These are phyloP conservation scores for Aureobasidium sp. DNA, from an alignment of 2,329 filamentous ascomycete genomes.

Conservation along the genomic window DNA sequence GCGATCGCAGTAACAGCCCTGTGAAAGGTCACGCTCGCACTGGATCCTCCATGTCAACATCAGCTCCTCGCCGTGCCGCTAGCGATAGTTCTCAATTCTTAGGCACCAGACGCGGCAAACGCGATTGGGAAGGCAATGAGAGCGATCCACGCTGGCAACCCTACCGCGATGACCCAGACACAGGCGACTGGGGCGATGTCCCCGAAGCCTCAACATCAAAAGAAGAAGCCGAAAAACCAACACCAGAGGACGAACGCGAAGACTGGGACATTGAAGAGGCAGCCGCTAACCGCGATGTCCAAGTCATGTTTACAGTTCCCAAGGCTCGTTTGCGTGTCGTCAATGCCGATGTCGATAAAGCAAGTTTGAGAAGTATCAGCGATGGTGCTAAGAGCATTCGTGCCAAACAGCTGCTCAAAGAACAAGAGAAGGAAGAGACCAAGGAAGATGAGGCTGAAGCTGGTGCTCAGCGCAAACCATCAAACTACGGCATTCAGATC, in stretches of 20 bases:
- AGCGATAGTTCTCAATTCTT: conserved; percentile 36
- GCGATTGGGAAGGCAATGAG: conserved; percentile 26
- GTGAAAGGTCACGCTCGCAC: background rate
- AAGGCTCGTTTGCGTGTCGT: conserved; percentile 82
- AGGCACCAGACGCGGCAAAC: conserved; percentile 32
- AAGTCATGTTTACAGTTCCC: conserved; percentile 83
- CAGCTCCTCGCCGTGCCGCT: conserved; percentile 32
- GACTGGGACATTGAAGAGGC: conserved; percentile 45
- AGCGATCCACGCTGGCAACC: conserved; percentile 18
- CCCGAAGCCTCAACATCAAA: background rate
- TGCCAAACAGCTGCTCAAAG: background rate
- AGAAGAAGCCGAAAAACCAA: background rate
- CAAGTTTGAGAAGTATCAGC: conserved; percentile 27
- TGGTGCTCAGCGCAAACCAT: conserved; percentile 1
- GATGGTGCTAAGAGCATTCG: conserved; percentile 18
- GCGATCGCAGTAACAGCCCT: conserved; percentile 13
- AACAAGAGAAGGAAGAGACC: background rate
- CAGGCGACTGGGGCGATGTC: conserved; percentile 27
- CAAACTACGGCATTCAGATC: conserved; percentile 8
- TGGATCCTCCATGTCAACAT: background rate
- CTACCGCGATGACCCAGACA: conserved; percentile 25
- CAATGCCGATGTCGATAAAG: conserved; percentile 55
- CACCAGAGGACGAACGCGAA: conserved; percentile 26
- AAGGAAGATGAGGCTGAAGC: background rate
- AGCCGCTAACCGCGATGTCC: conserved; percentile 38